Base-by-base conservation (phyloP, 306 rosid species). In the Oxytropis ochrocephala region DNA sequence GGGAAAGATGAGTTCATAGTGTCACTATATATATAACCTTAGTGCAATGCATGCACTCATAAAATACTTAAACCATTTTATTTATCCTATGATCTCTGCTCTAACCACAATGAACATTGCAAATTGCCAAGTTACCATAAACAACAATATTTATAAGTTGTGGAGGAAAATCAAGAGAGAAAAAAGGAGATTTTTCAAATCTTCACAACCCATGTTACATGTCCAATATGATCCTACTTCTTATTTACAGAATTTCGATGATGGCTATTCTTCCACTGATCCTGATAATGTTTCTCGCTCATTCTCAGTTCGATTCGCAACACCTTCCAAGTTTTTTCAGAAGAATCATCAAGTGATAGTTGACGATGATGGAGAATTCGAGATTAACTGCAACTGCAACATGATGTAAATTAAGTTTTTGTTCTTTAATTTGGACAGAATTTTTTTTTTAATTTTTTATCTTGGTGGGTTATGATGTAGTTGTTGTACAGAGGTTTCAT, bases 241-340 rank as follows among this genome's bases (percentile, higher is more conserved):
- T 4, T 88, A 92, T 69, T 80, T 84, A 1, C 85, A 83, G 77
- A 92, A 89, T 64, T 92, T 89, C 5, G 98, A 92, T 80, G 85
- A 85, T 43, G 90, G 87, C 11, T 72, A 56, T 36, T 78, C 29
- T 24, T 24, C 70, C 14, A 73, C 55, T 0, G 91, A 92, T 18
- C 81, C 86, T 0, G 96, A 89, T 50, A 70, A 57, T 11, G 44
- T 79, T 33, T 83, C 81, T n/a, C 80, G 92, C 0, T 89, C 96
- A 6, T 92, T 92, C 86, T 89, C 98, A 0, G 96, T 92, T 64
- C 69, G 91, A 44, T 92, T 86, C 43, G 92, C 96, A 62, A 83
- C 78, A 76, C 88, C 87, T 3, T 67, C 82, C 2, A 73, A 60
- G 71, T 52, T 75, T 61, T 74, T 76, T 21, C 64, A 72, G 27